A percentile compares a stretch with the other conserved stretches of the same genome.
These are phyloP conservation scores for Trichoderma atroviride DNA, from an alignment of 2,329 filamentous ascomycete genomes.

Conservation along the genomic window DNA sequence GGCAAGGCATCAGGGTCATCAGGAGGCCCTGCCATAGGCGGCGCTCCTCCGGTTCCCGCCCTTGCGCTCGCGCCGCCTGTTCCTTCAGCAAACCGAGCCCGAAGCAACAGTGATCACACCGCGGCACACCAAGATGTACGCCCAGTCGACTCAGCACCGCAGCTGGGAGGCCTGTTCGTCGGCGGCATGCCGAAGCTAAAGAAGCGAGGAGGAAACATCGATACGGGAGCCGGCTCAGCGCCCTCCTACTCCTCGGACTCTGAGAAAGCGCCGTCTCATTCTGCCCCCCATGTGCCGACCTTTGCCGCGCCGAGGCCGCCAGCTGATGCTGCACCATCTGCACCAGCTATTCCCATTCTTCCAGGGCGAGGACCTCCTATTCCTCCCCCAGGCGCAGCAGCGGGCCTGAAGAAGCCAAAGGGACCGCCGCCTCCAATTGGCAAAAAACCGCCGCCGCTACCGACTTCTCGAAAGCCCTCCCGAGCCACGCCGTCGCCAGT, in stretches of 20 bases:
- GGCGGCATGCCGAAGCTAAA: conserved; percentile 95
- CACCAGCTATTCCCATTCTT: conserved; percentile 36
- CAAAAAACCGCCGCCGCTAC: conserved; percentile 71
- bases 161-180: conserved; percentile 85
- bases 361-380: conserved; percentile 50
- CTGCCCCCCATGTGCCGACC: conserved; percentile 50
- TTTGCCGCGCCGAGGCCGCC: conserved; percentile 63
- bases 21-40: conserved; percentile 62
- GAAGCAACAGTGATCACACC: conserved; percentile 81
- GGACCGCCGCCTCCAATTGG: conserved; percentile 75
- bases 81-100: conserved; percentile 62
- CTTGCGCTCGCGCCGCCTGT: conserved; percentile 65
- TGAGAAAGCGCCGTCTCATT: conserved; percentile 44
- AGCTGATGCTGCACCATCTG: conserved; percentile 49
- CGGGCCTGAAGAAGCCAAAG: conserved; percentile 59
- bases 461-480: conserved; percentile 61
- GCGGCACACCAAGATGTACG: conserved; percentile 47
- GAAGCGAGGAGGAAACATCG: conserved; percentile 78
- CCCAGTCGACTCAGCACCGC: conserved; percentile 66
- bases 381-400: conserved; percentile 48
- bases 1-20: conserved; percentile 42
- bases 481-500: conserved; percentile 37
- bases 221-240: conserved; percentile 63
- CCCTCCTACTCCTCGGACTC: conserved; percentile 81
- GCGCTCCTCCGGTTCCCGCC: conserved; percentile 75